These are phyloP conservation scores for Balamuthia mandrillaris DNA, from an alignment of 208 protist genomes.

Conservation along the genomic window DNA sequence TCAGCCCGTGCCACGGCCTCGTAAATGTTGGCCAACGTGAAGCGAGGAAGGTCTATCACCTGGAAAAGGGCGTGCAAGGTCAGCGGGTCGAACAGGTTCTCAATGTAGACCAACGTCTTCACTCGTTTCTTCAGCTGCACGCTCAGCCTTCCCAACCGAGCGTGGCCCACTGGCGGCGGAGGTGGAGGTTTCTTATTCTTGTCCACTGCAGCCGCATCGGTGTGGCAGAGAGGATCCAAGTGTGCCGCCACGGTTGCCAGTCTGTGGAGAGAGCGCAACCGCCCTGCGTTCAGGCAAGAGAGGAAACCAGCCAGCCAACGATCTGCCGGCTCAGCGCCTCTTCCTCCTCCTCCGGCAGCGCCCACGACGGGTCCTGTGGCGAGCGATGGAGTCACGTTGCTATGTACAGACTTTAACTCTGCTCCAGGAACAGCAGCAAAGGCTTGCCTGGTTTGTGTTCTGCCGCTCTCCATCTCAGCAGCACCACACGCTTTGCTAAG, in stretches of 20 bases:
- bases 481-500: too few relatives aligned
- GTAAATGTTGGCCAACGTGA: constrained; percentile 1
- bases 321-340: too few relatives aligned
- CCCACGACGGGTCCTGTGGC: too few relatives aligned
- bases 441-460: too few relatives aligned
- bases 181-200: not conserved
- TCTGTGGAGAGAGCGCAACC: not conserved
- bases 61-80: not conserved
- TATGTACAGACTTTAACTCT: too few relatives aligned
- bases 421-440: too few relatives aligned
- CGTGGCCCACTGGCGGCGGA: not conserved
- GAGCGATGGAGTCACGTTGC: too few relatives aligned
- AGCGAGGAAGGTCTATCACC: not conserved
- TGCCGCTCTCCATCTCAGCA: too few relatives aligned
- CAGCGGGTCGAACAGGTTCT: not conserved
- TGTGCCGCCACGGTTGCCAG: not conserved
- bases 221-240: not conserved
- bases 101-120: not conserved
- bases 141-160: not conserved
- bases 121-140: not conserved
- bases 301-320: too few relatives aligned
- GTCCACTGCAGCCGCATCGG: not conserved
- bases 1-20: not conserved
- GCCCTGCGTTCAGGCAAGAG: not conserved
- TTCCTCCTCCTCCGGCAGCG: too few relatives aligned